Conservation (phyloP, 1,139 yeast genomes). For the Sugiyamaella neomexicana region DNA sequence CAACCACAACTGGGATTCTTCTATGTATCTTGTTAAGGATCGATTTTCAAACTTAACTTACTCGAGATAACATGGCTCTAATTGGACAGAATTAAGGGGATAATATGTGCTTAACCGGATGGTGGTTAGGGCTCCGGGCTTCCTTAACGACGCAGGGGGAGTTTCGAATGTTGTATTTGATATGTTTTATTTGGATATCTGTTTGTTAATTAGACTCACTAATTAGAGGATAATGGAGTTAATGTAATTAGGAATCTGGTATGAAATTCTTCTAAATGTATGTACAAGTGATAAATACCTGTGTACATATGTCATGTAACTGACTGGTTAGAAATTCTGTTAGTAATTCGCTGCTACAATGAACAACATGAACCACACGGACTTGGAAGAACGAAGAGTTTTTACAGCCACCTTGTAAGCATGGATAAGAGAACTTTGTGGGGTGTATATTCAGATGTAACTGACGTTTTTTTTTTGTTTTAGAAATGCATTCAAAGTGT, state of each 20-base stretch:
- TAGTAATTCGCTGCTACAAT: too few species aligned
- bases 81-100: slow-evolving; percentile 11
- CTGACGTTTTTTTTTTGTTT: too few species aligned
- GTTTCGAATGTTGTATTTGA: too few species aligned
- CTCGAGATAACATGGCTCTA: slow-evolving; percentile 10
- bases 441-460: not conserved
- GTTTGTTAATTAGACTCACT: not conserved
- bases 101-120: not conserved
- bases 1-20: not conserved
- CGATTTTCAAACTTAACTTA: slow-evolving; percentile 7
- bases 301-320: not conserved
- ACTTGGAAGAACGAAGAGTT: slow-evolving; percentile 31
- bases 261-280: too few species aligned
- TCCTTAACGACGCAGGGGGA: too few species aligned
- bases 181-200: not conserved
- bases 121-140: slow-evolving; percentile 9
- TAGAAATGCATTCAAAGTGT: slow-evolving; percentile 29
- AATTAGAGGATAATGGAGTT: too few species aligned
- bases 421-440: too few species aligned
- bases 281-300: too few species aligned
- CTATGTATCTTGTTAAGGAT: not conserved
- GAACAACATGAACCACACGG: slow-evolving; percentile 11
- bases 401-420: slow-evolving; percentile 33
- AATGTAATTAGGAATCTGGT: not conserved
- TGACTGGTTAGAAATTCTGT: not conserved